Evolutionary conservation across 75 land plant species (phyloP).

Genomic region (Pinus taeda): DNA sequence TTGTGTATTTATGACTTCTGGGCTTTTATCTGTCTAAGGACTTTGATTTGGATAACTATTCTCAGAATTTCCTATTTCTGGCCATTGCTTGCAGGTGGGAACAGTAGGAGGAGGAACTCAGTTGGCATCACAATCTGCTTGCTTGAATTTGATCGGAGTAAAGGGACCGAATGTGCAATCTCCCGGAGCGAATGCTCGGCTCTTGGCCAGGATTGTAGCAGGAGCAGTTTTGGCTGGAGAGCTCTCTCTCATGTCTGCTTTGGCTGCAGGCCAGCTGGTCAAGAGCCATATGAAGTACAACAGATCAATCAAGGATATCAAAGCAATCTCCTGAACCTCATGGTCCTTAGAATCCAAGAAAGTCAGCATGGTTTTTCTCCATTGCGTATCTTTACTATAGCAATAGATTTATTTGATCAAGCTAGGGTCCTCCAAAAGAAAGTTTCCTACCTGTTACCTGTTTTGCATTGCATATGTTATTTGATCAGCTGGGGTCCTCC

Average conservation of each 20-base stretch:
- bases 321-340: background rate
- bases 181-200: constrained; percentile 67
- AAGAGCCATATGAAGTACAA: constrained; percentile 91
- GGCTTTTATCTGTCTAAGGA: too few species aligned
- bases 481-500: too few species aligned
- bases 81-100: constrained; percentile 23
- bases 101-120: constrained; percentile 93
- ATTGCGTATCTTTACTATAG: too few species aligned
- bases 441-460: too few species aligned
- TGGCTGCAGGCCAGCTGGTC: constrained; percentile 93
- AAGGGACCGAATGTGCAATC: background rate
- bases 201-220: constrained; percentile 70
- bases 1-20: too few species aligned
- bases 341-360: too few species aligned
- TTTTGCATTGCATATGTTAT: too few species aligned
- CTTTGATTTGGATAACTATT: too few species aligned
- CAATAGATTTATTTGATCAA: too few species aligned
- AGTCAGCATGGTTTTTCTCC: too few species aligned
- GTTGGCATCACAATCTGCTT: constrained; percentile 78
- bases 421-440: too few species aligned
- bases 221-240: constrained; percentile 84
- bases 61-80: too few species aligned
- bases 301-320: constrained; percentile 48
- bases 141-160: constrained; percentile 72
- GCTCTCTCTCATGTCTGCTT: constrained; percentile 89